These are phyloP conservation scores for Tausonia pullulans DNA, from an alignment of 1,284 basidiomycete species.

Conservation along the genomic window DNA sequence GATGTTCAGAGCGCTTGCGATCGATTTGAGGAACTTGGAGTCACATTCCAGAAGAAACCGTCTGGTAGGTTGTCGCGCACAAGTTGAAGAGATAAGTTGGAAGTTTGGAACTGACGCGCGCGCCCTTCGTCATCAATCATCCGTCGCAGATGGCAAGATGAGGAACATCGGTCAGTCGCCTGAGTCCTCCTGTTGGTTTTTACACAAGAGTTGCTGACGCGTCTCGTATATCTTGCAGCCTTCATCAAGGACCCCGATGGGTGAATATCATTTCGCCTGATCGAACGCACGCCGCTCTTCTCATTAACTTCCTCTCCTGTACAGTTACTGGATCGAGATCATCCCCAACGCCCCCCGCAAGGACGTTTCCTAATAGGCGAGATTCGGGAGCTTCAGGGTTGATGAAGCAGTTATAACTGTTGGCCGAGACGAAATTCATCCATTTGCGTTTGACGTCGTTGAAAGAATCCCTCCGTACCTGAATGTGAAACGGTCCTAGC, in stretches of 20 bases:
- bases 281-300: neutral
- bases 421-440: no score
- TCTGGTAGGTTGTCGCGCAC: constrained; percentile 48
- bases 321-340: constrained; percentile 43
- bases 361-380: neutral
- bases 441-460: no score
- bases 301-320: neutral
- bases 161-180: constrained; percentile 42
- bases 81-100: neutral
- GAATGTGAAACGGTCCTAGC: neutral
- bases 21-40: constrained; percentile 69
- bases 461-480: no score
- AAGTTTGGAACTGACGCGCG: neutral
- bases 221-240: constrained; percentile 37
- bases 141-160: constrained; percentile 44
- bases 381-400: neutral
- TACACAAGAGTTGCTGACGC: neutral
- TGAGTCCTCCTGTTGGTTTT: constrained; percentile 55
- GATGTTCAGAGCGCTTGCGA: constrained; percentile 63
- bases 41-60: constrained; percentile 78
- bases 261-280: constrained; percentile 22
- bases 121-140: neutral
- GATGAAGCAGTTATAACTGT: neutral
- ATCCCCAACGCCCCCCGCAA: constrained; percentile 23
- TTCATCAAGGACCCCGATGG: constrained; percentile 84